phyloP scores from a whole-genome alignment of 2,329 filamentous ascomycete genomes.

The Colletotrichum cuscutae region DNA sequence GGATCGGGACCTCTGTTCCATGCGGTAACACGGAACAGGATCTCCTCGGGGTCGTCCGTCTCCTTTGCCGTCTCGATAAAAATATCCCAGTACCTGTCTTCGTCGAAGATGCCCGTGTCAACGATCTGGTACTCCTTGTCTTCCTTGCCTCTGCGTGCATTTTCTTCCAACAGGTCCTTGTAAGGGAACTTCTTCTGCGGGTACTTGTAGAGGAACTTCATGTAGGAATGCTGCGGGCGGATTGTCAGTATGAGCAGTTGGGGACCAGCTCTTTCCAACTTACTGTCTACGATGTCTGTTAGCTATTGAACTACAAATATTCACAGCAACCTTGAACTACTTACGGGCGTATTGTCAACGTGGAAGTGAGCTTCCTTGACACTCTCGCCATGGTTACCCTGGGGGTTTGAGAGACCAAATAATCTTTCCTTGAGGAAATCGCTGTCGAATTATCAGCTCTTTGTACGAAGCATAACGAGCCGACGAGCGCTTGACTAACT shows the following conservation, averaged over 20 bases:
- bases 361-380: constrained; percentile 98
- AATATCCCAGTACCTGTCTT: constrained; percentile 95
- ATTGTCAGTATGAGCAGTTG: constrained; percentile 33
- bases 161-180: constrained; percentile 86
- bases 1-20: constrained; percentile 95
- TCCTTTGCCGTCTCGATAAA: constrained; percentile 97
- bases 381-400: constrained; percentile 97
- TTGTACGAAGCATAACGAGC: constrained; percentile 19
- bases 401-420: constrained; percentile 94
- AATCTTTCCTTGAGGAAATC: constrained; percentile 94
- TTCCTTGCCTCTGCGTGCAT: constrained; percentile 77
- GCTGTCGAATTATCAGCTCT: constrained; percentile 62
- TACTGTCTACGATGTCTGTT: constrained; percentile 33
- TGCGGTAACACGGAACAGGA: constrained; percentile 93
- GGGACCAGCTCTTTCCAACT: not conserved
- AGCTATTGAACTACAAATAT: not conserved
- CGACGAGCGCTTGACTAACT: constrained; percentile 65
- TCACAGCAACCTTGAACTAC: constrained; percentile 36
- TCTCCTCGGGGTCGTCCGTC: constrained; percentile 87
- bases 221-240: constrained; percentile 84
- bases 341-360: constrained; percentile 87
- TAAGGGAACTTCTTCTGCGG: constrained; percentile 94
- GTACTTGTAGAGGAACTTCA: constrained; percentile 99
- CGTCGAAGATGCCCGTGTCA: constrained; percentile 88
- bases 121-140: constrained; percentile 93